Percentiles rank a stretch among this genome's conserved stretches.
These are phyloP conservation scores for Paraconiothyrium brasiliense DNA, from an alignment of 2,329 filamentous ascomycete species.

Conservation along the genomic window DNA sequence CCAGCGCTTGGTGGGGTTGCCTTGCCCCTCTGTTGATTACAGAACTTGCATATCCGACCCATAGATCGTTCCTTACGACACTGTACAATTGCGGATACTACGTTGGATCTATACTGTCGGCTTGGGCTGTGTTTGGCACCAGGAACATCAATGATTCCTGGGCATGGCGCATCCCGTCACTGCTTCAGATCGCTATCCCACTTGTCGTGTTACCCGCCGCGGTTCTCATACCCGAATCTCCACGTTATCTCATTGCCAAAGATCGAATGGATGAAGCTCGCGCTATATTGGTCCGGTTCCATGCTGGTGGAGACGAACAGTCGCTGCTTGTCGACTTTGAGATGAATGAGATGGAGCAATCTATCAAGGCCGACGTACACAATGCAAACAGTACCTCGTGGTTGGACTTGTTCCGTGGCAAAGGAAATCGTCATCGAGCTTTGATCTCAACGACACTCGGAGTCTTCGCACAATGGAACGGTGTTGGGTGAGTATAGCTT, in stretches of 20 bases:
- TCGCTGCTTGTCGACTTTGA: too few relatives aligned
- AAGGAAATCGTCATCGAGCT: slow-evolving; percentile 47
- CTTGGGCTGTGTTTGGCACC: slow-evolving; percentile 59
- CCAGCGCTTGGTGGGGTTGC: too few relatives aligned
- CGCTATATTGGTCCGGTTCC: not conserved
- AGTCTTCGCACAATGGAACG: slow-evolving; percentile 48
- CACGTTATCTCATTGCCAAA: slow-evolving; percentile 59
- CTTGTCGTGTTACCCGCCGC: slow-evolving; percentile 51
- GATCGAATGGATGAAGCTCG: slow-evolving; percentile 36
- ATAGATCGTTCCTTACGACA: too few relatives aligned
- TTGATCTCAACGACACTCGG: slow-evolving; percentile 47
- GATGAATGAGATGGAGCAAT: not conserved
- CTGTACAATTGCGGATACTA: slow-evolving; percentile 25
- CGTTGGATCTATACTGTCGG: slow-evolving; percentile 31
- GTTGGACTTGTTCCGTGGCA: slow-evolving; percentile 28
- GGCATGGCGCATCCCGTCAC: slow-evolving; percentile 57
- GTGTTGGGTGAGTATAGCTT: slow-evolving; percentile 34
- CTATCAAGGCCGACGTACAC: slow-evolving; percentile 21
- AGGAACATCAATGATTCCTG: slow-evolving; percentile 43
- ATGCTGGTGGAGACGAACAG: slow-evolving; percentile 5
- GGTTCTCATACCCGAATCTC: slow-evolving; percentile 46
- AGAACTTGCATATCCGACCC: too few relatives aligned
- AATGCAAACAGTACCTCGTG: not conserved
- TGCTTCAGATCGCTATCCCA: slow-evolving; percentile 44
- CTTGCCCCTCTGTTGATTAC: too few relatives aligned